Evolutionary conservation across 2,329 filamentous ascomycete genomes (phyloP), one percentile per base, ranked within the genome.

Genomic region (Aspergillus quadrilineatus): DNA sequence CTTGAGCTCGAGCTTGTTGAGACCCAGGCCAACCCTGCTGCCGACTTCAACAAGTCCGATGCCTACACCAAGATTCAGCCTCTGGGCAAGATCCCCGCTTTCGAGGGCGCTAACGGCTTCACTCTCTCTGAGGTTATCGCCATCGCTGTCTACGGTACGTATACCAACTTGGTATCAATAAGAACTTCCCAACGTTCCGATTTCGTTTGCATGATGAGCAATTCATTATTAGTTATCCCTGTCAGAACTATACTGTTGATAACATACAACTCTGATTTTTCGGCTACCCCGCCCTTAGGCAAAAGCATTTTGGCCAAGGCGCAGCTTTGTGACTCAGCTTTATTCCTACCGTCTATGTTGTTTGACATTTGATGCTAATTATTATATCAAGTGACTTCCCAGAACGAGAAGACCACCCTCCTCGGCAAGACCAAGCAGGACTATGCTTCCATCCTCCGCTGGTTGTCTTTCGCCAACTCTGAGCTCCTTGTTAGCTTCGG

Each of bases 381-480:
- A 58, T 50, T 50, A 50, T 9, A 8, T 47, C 57, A 53, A 97
- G 94, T 99, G 76, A 92, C 94, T 72, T 97, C 94, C 69, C 94
- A 99, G 83, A 99, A 99, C 79, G 94, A 97, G 88, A 97, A 97
- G 89, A 99, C 94, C 71, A 95, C 92, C 68, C 92, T 99, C 66
- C 87, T 99, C 70, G 94, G 94, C 75, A 97, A 97, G 89, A 99
- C 92, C 82, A 99, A 99, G 89, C 93, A 99, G 84, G 94, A 99
- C 87, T 93, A 97, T 79, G 94, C 94, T 70, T 92, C 92, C 68
- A 99, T 99, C 79, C 84, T 99, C 75, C 90, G 89, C 80, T 99
- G 94, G 94, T 87, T 97, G 88, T 97, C 93, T 65, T 97, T 88
- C 81, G 89, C 89, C 85, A 99, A 97, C 87, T 76, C 80, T 59